Conservation (phyloP, 2,329 filamentous ascomycete species). For the Rhynchosporium secalis region DNA sequence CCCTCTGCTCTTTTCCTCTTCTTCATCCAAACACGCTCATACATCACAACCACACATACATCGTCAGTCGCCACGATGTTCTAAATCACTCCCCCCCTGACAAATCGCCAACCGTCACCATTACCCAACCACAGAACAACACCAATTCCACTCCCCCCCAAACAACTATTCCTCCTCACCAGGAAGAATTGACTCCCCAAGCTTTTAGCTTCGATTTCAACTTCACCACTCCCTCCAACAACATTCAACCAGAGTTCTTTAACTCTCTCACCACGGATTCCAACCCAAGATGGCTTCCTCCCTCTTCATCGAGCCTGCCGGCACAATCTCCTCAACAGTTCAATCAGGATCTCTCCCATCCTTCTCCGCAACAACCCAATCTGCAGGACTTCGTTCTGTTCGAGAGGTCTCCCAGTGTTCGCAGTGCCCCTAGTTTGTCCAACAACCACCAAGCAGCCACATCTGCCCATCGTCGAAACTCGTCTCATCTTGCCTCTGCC, state of each 20-base stretch:
- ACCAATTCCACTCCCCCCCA: slow-evolving; percentile 49
- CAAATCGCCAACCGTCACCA: slow-evolving; percentile 47
- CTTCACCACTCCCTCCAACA: slow-evolving; percentile 56
- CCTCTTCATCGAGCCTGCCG: slow-evolving; percentile 63
- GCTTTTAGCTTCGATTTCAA: slow-evolving; percentile 60
- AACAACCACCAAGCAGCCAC: slow-evolving; percentile 39
- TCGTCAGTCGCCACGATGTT: slow-evolving; percentile 53
- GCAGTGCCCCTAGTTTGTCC: slow-evolving; percentile 41
- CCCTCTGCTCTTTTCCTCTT: slow-evolving; percentile 33
- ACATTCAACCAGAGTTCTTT: slow-evolving; percentile 65
- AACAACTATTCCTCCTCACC: slow-evolving; percentile 53
- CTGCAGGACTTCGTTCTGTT: slow-evolving; percentile 72
- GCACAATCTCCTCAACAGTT: slow-evolving; percentile 58
- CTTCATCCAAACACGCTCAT: slow-evolving; percentile 42
- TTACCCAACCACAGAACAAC: slow-evolving; percentile 47
- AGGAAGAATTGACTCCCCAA: slow-evolving; percentile 68
- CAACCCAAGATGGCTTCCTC: slow-evolving; percentile 76
- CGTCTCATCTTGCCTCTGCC: slow-evolving; percentile 52
- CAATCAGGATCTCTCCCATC: slow-evolving; percentile 26
- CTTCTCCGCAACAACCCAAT: slow-evolving; percentile 25
- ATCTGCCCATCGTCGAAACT: slow-evolving; percentile 50
- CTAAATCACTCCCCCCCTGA: slow-evolving; percentile 50
- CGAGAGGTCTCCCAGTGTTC: slow-evolving; percentile 38
- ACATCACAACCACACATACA: slow-evolving; percentile 42
- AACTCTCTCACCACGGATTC: slow-evolving; percentile 83